phyloP scores from a whole-genome alignment of 1,284 basidiomycete genomes.

The Cutaneotrichosporon sp. region DNA sequence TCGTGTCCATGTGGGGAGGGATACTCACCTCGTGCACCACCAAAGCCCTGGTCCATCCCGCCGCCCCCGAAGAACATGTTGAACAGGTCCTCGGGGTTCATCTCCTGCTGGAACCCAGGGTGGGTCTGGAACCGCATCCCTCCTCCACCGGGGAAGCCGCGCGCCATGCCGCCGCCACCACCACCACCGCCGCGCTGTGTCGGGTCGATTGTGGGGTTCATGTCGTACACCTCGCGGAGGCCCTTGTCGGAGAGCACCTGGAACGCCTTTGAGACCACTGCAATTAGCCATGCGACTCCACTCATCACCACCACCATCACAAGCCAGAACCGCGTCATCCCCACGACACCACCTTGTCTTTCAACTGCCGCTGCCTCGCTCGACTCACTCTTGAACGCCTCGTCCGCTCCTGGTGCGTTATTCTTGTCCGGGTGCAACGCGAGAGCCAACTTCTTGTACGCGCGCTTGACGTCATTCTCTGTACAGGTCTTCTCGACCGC shows the following conservation, averaged over 20 bases:
- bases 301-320: not conserved
- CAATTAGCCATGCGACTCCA: constrained; percentile 9
- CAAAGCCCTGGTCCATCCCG: constrained; percentile 55
- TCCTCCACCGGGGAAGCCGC: constrained; percentile 44
- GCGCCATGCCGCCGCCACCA: constrained; percentile 54
- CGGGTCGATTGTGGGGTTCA: constrained; percentile 81
- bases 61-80: constrained; percentile 97
- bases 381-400: constrained; percentile 94
- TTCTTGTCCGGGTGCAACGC: constrained; percentile 97
- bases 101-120: constrained; percentile 73
- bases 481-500: constrained; percentile 79
- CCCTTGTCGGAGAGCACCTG: constrained; percentile 90
- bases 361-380: not conserved
- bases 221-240: constrained; percentile 87
- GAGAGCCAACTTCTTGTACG: constrained; percentile 95
- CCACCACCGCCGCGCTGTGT: constrained; percentile 68
- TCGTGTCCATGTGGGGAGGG: not conserved
- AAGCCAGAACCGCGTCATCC: not conserved
- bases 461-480: constrained; percentile 90
- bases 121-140: constrained; percentile 27
- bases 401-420: constrained; percentile 94
- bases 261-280: constrained; percentile 98
- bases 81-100: constrained; percentile 94
- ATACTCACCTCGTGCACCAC: constrained; percentile 46
- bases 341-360: not conserved